These are phyloP conservation scores for Talaromyces marneffei DNA, from an alignment of 2,329 filamentous ascomycete genomes.

Conservation along the genomic window DNA sequence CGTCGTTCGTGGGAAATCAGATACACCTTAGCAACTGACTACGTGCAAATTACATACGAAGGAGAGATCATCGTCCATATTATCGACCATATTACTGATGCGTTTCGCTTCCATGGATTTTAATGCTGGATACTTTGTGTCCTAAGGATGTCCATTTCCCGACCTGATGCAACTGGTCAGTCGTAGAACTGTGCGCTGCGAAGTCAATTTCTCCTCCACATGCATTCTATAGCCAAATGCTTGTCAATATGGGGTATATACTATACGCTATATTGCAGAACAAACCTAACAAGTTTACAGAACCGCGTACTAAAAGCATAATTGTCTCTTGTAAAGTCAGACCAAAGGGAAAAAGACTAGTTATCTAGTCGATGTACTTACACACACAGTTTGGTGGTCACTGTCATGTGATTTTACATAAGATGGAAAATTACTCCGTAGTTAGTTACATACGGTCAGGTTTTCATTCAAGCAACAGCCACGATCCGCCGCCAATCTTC, in stretches of 20 bases:
- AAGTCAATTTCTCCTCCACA: not conserved
- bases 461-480: not conserved
- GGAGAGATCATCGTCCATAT: not conserved
- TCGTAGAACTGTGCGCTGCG: not conserved
- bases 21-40: too few species aligned
- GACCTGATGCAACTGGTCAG: not conserved
- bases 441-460: not conserved
- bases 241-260: not conserved
- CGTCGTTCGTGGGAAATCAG: not conserved
- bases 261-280: not conserved
- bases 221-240: not conserved
- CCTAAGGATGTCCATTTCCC: not conserved
- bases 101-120: not conserved
- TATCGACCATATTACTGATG: not conserved
- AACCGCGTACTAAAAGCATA: not conserved
- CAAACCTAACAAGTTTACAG: too few species aligned
- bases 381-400: too few species aligned
- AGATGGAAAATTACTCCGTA: not conserved
- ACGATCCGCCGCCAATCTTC: slow-evolving; percentile 9
- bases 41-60: too few species aligned
- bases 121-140: not conserved
- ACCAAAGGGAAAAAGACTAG: not conserved
- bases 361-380: not conserved
- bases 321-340: not conserved
- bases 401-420: not conserved